Evolutionary conservation across 345 rosid genomes (phyloP), one percentile per base, ranked within the genome.

Genomic region (Raphanus raphanistrum): DNA sequence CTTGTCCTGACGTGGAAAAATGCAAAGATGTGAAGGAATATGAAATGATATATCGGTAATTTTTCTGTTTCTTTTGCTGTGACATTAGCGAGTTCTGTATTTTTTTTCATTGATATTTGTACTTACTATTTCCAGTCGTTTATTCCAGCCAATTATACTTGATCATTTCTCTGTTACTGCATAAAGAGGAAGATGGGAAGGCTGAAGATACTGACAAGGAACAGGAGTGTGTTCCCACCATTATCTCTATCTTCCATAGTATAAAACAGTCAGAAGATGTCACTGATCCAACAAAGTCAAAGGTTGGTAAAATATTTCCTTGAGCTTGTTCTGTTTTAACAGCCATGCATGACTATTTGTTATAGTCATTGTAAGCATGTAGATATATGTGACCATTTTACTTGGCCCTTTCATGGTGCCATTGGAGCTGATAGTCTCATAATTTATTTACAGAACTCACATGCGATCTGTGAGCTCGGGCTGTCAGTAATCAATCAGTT

Each of bases 391-490:
- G 68, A n/a, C 43, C 50, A 54, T 32, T 52, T 21, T 69, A 80
- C 63, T 54, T 43, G 25, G 41, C 9, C 17, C 25, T 66, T 41
- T 57, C 26, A 15, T 71, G 71, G 70, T 72, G 55, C 55, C 63
- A 5, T 27, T 65, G 12, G 45, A 71, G 73, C 74, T 80, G 52
- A 80, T 77, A 65, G 50, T 73, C 50, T 64, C 43, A 68, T 69
- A 73, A 65, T 74, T 80, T 68, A 66, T 85, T 75, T 63, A 66
- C 98, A 95, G 99, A 95, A 87, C 75, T 91, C 96, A 17, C 88
- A 89, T 80, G 98, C 96, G 74, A 84, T 95, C 67, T 88, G 90
- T 85, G 99, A 90, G 78, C 91, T 95, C 74, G 99, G 98, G 78
- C 80, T 94, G 81, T 84, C 88, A 50, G 84, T 90, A 48, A 80